Percentiles rank a stretch among this genome's conserved stretches.
Evolutionary conservation across 2,329 filamentous ascomycete genomes (phyloP).

Genomic region (Monilinia polystroma): DNA sequence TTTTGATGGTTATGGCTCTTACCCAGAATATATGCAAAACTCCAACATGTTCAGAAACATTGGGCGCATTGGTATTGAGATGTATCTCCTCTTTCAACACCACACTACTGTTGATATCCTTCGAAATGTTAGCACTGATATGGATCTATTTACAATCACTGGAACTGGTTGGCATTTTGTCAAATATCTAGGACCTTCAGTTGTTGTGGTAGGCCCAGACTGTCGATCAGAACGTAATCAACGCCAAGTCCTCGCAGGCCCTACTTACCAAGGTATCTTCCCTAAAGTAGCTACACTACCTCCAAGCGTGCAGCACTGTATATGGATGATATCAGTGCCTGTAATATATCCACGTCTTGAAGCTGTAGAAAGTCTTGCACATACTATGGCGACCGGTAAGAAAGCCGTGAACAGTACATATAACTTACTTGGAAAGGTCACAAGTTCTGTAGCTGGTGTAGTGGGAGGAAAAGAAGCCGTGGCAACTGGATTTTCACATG

Average conservation of each 20-base stretch:
- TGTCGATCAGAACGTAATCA: constrained; percentile 89
- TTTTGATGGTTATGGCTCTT: constrained; percentile 96
- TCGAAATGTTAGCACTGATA: constrained; percentile 81
- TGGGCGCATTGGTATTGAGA: constrained; percentile 89
- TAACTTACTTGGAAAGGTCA: constrained; percentile 93
- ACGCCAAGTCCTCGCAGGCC: constrained; percentile 88
- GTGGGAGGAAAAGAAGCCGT: constrained; percentile 94
- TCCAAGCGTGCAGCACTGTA: constrained; percentile 90
- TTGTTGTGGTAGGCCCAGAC: constrained; percentile 87
- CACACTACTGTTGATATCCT: constrained; percentile 94
- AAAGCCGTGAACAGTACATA: constrained; percentile 95
- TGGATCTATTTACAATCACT: constrained; percentile 93
- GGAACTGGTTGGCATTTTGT: constrained; percentile 99
- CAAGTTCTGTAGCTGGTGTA: constrained; percentile 90
- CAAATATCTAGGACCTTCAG: constrained; percentile 89
- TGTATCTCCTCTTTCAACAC: constrained; percentile 98
- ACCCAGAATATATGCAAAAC: constrained; percentile 97
- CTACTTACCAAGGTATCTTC: constrained; percentile 96
- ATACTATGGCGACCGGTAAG: constrained; percentile 91
- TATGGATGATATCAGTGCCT: constrained; percentile 93
- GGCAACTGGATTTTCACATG: constrained; percentile 85
- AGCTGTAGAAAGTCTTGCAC: constrained; percentile 84
- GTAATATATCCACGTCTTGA: constrained; percentile 89
- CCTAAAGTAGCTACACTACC: constrained; percentile 91
- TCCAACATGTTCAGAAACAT: constrained; percentile 99